These are phyloP conservation scores for Penicillium samsonianum DNA, from an alignment of 495 filamentous ascomycete genomes.

Conservation along the genomic window DNA sequence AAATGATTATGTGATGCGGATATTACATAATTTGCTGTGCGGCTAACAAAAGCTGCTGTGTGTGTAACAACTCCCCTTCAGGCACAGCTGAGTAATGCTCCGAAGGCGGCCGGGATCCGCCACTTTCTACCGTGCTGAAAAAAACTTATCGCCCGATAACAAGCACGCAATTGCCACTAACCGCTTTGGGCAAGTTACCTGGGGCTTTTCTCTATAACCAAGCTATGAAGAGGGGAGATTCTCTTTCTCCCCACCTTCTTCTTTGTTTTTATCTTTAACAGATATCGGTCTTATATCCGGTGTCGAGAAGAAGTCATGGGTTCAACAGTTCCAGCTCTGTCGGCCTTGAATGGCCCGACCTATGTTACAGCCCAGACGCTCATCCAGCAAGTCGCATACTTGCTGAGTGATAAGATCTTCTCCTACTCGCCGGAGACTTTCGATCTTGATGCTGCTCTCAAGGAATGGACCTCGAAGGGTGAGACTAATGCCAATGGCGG, in stretches of 20 bases:
- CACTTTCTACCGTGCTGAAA: conserved; percentile 19
- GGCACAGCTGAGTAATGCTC: conserved; percentile 1
- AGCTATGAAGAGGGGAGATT: conserved; percentile 13
- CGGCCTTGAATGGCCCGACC: conserved; percentile 79
- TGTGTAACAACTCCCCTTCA: too few relatives aligned
- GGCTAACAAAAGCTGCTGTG: too few relatives aligned
- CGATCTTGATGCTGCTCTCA: conserved; percentile 78
- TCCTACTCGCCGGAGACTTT: conserved; percentile 94
- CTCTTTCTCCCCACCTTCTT: conserved; percentile 27
- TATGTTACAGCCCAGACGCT: conserved; percentile 90
- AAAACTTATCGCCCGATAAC: conserved; percentile 12
- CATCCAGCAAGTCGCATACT: conserved; percentile 93
- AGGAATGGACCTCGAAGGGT: conserved; percentile 65
- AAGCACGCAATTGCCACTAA: conserved; percentile 41
- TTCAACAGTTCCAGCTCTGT: conserved; percentile 37
- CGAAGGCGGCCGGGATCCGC: conserved; percentile 29
- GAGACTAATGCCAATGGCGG: conserved; percentile 82
- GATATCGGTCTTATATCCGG: conserved; percentile 27
- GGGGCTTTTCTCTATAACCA: conserved; percentile 39
- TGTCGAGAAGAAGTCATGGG: conserved; percentile 41
- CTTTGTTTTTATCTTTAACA: conserved; percentile 28
- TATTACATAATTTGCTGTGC: too few relatives aligned
- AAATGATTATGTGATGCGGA: too few relatives aligned
- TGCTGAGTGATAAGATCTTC: conserved; percentile 93
- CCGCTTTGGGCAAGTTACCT: conserved; percentile 34